These are phyloP conservation scores for Basipetospora sp. DNA, from an alignment of 2,329 filamentous ascomycete genomes.

Conservation along the genomic window DNA sequence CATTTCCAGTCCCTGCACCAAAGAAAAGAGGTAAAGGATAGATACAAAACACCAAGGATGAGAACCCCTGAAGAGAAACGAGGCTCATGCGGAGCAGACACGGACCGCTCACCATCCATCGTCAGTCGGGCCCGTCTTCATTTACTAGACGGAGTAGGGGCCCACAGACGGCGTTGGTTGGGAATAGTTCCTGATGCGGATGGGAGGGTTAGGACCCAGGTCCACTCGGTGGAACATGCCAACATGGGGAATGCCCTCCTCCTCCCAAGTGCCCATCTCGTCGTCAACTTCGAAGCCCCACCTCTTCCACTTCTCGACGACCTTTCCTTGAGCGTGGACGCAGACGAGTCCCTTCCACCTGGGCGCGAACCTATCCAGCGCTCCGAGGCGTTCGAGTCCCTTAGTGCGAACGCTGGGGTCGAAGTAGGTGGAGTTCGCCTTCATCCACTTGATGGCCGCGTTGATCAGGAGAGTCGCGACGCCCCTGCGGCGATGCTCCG, in stretches of 20 bases:
- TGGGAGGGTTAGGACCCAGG: too few species aligned
- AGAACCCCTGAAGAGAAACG: too few species aligned
- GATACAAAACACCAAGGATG: too few species aligned
- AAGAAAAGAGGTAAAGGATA: too few species aligned
- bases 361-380: conserved; percentile 27
- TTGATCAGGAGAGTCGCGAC: conserved; percentile 53
- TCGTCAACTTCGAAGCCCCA: conserved; percentile 64
- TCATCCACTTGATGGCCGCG: conserved; percentile 53
- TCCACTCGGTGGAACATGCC: conserved; percentile 57
- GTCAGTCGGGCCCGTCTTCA: too few species aligned
- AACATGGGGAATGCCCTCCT: conserved; percentile 73
- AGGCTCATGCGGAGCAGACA: too few species aligned
- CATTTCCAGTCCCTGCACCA: too few species aligned
- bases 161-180: too few species aligned
- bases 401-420: conserved; percentile 31
- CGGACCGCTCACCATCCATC: too few species aligned
- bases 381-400: conserved; percentile 29
- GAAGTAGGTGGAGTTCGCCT: conserved; percentile 41
- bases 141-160: too few species aligned
- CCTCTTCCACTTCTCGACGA: conserved; percentile 50
- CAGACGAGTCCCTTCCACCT: conserved; percentile 63
- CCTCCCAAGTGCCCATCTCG: conserved; percentile 60
- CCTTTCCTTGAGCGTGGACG: conserved; percentile 60
- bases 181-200: too few species aligned
- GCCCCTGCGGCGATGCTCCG: conserved; percentile 48